These are phyloP conservation scores for Fragosphaeria purpurea DNA, from an alignment of 2,329 filamentous ascomycete species.

Conservation along the genomic window DNA sequence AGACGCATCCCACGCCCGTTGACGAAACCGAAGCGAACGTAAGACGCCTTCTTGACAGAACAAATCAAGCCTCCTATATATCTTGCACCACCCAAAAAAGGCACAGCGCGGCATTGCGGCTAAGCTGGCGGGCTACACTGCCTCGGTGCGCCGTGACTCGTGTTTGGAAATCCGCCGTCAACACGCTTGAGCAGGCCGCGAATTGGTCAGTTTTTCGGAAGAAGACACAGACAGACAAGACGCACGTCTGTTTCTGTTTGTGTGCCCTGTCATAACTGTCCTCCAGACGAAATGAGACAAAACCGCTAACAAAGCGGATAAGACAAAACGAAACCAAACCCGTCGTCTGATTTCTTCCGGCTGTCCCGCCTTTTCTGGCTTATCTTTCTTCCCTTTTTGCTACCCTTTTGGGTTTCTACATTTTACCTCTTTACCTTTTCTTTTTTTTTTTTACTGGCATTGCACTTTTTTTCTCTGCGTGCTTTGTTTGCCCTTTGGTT, in stretches of 20 bases:
- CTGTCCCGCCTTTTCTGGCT: too few relatives aligned
- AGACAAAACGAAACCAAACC: too few relatives aligned
- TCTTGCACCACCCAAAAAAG: background rate
- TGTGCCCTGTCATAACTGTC: too few relatives aligned
- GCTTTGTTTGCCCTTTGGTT: background rate
- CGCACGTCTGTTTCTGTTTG: too few relatives aligned
- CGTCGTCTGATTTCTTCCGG: too few relatives aligned
- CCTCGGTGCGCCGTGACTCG: background rate
- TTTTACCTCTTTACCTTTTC: background rate
- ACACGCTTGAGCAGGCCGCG: slow-evolving; percentile 2
- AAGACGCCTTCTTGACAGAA: background rate
- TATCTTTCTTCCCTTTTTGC: too few relatives aligned
- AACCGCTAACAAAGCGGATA: too few relatives aligned
- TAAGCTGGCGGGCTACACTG: slow-evolving; percentile 3
- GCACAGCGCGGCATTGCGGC: slow-evolving; percentile 5
- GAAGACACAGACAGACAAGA: too few relatives aligned
- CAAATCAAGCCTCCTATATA: background rate
- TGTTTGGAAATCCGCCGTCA: slow-evolving; percentile 8
- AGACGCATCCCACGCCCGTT: too few relatives aligned
- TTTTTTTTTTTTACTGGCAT: background rate
- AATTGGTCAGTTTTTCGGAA: slow-evolving; percentile 3
- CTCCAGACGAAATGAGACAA: too few relatives aligned
- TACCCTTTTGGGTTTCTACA: background rate
- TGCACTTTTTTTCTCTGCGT: background rate
- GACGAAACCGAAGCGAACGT: background rate